These are phyloP conservation scores for Fragaria iinumae DNA, from an alignment of 306 rosid genomes.

Conservation along the genomic window DNA sequence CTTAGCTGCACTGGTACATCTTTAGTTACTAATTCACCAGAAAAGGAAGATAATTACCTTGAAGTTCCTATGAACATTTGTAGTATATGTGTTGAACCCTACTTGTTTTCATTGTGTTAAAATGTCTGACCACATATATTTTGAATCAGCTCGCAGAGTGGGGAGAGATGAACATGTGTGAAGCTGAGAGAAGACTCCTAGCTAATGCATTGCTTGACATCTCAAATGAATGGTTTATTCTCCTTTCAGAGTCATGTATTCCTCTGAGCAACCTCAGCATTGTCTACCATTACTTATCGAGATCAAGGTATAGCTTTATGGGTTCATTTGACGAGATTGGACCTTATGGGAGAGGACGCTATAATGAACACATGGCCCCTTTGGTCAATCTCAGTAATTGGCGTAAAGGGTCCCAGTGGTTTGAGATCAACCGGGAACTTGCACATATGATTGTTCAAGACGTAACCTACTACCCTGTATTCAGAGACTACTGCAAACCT, in stretches of 20 bases:
- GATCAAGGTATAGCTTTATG: conserved; percentile 82
- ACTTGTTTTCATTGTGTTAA: background rate
- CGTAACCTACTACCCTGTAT: conserved; percentile 61
- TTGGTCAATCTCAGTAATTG: conserved; percentile 76
- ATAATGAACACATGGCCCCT: conserved; percentile 70
- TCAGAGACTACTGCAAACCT: conserved; percentile 71
- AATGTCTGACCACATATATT: background rate
- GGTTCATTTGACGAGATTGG: conserved; percentile 82
- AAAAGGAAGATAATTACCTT: background rate
- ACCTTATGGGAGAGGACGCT: conserved; percentile 96
- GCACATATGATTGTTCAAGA: conserved; percentile 71
- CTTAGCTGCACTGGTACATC: background rate
- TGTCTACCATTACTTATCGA: conserved; percentile 64
- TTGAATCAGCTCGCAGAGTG: conserved; percentile 74
- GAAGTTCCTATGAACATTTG: background rate
- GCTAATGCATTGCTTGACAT: conserved; percentile 93
- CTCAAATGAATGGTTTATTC: conserved; percentile 94
- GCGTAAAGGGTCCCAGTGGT: conserved; percentile 99
- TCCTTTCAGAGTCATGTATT: conserved; percentile 89
- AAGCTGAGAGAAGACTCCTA: conserved; percentile 90
- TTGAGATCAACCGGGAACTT: conserved; percentile 72
- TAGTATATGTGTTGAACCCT: background rate
- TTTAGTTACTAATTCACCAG: background rate
- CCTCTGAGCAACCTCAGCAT: conserved; percentile 86
- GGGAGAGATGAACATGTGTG: conserved; percentile 99